Percentiles rank a stretch among this genome's conserved stretches.
These are phyloP conservation scores for Bruguiera gymnorhiza DNA, from an alignment of 345 rosid species.

Conservation along the genomic window DNA sequence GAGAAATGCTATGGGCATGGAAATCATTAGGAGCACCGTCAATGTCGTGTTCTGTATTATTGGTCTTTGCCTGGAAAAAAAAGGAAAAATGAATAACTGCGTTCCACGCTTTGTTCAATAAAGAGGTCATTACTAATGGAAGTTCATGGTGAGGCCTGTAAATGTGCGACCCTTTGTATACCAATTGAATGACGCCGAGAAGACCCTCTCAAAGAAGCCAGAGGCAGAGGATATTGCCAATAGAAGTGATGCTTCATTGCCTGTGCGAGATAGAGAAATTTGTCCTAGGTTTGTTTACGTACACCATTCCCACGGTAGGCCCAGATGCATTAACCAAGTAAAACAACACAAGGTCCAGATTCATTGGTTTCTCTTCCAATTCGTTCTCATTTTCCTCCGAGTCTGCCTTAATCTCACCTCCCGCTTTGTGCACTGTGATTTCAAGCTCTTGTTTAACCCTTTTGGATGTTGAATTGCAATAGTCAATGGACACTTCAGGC, in stretches of 20 bases:
- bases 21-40: slow-evolving; percentile 16
- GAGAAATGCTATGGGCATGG: slow-evolving; percentile 19
- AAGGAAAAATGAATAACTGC: no score
- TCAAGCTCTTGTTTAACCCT: neutral
- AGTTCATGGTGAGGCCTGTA: neutral
- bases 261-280: slow-evolving; percentile 7
- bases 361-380: neutral
- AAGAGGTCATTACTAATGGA: no score
- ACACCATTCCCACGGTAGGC: slow-evolving; percentile 13
- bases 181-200: slow-evolving; percentile 10
- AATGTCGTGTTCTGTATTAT: slow-evolving; percentile 11
- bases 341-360: slow-evolving; percentile 19
- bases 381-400: neutral
- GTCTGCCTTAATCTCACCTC: neutral
- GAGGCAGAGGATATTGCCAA: slow-evolving; percentile 12
- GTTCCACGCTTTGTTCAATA: no score
- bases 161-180: slow-evolving; percentile 21
- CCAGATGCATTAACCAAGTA: slow-evolving; percentile 20
- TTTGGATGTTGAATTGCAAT: neutral
- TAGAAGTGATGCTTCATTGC: slow-evolving; percentile 3
- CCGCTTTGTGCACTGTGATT: neutral
- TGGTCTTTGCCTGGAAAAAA: slow-evolving; percentile 5
- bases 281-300: slow-evolving; percentile 14
- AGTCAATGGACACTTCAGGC: neutral
- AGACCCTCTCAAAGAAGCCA: slow-evolving; percentile 20